phyloP scores from a whole-genome alignment of 352 stramenopile genomes.

The Globisporangium radiosum region DNA sequence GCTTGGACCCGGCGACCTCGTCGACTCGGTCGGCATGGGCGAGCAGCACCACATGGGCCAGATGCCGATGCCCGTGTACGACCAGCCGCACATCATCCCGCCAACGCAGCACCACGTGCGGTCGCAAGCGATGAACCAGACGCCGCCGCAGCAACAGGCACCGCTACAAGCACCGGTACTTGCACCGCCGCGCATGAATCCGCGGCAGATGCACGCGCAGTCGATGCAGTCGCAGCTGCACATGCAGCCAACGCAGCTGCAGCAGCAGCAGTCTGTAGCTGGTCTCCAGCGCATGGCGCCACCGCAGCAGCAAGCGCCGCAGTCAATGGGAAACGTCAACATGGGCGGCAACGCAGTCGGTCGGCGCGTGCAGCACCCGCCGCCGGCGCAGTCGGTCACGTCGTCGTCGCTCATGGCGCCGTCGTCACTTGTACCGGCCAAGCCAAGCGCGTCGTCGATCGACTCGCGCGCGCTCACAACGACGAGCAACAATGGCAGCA shows the following conservation, averaged over 20 bases:
- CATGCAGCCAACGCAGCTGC: slow-evolving; percentile 12
- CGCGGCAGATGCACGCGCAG: slow-evolving; percentile 14
- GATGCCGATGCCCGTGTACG: slow-evolving; percentile 49
- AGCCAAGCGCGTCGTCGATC: slow-evolving; percentile 18
- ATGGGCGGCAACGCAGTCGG: slow-evolving; percentile 1
- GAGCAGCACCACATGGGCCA: slow-evolving; percentile 46
- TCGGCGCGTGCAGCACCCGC: slow-evolving; percentile 8
- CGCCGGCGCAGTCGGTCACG: slow-evolving; percentile 17
- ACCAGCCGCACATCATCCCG: slow-evolving; percentile 52
- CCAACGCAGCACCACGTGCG: slow-evolving; percentile 27
- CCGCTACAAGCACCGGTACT: slow-evolving; percentile 16
- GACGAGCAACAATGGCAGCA: slow-evolving; percentile 46
- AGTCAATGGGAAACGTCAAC: slow-evolving; percentile 7
- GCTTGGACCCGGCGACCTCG: slow-evolving; percentile 45
- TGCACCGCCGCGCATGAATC: slow-evolving; percentile 12
- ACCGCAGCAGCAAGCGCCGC: slow-evolving; percentile 9
- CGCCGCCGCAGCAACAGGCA: slow-evolving; percentile 22
- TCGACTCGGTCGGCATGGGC: slow-evolving; percentile 29
- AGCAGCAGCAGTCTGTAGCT: slow-evolving; percentile 6
- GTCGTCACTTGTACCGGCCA: slow-evolving; percentile 34
- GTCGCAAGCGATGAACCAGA: slow-evolving; percentile 26
- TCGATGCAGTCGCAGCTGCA: slow-evolving; percentile 17
- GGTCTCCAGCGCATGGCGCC: slow-evolving; percentile 10
- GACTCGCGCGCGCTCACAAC: slow-evolving; percentile 39
- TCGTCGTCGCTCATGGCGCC: slow-evolving; percentile 17